phyloP scores from a whole-genome alignment of 1,139 yeast species.

The Pichia sp. region DNA sequence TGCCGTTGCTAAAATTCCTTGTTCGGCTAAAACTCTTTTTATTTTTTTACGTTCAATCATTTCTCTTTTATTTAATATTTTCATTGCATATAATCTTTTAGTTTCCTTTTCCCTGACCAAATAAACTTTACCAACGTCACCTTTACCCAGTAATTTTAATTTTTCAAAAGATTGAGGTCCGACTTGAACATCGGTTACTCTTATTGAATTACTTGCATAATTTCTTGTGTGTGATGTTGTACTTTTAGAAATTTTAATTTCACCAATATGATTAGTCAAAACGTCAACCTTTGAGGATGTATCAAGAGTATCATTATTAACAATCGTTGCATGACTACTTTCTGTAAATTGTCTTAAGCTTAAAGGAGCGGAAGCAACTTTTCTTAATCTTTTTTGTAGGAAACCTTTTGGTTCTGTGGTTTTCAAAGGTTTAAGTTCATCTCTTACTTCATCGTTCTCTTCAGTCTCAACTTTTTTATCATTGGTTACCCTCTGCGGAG shows the following conservation, averaged over 20 bases:
- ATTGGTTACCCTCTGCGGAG: not conserved
- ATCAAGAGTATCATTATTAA: not conserved
- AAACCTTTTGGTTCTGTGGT: conserved; percentile 14
- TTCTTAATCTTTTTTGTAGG: conserved; percentile 51
- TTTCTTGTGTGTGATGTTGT: conserved; percentile 39
- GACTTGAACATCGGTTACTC: conserved; percentile 72
- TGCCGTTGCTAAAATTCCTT: conserved; percentile 89
- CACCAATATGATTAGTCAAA: conserved; percentile 49
- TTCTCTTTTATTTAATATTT: conserved; percentile 81
- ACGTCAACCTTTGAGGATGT: conserved; percentile 30
- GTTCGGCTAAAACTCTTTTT: conserved; percentile 92
- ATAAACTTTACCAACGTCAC: conserved; percentile 97
- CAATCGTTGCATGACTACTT: conserved; percentile 1
- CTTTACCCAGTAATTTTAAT: conserved; percentile 82
- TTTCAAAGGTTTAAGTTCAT: conserved; percentile 16
- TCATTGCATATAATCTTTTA: conserved; percentile 83
- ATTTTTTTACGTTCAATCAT: conserved; percentile 94
- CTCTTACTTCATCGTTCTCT: conserved; percentile 14
- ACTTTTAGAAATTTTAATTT: conserved; percentile 31
- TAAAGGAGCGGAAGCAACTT: conserved; percentile 81
- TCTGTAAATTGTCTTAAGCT: conserved; percentile 33
- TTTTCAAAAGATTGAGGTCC: conserved; percentile 85
- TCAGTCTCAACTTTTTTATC: conserved; percentile 7
- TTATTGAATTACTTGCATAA: conserved; percentile 67
- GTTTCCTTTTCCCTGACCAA: conserved; percentile 77